Percentiles rank a stretch among this genome's conserved stretches.
Conservation (phyloP, 495 filamentous ascomycete genomes). For the Penicillium malachiteum region DNA sequence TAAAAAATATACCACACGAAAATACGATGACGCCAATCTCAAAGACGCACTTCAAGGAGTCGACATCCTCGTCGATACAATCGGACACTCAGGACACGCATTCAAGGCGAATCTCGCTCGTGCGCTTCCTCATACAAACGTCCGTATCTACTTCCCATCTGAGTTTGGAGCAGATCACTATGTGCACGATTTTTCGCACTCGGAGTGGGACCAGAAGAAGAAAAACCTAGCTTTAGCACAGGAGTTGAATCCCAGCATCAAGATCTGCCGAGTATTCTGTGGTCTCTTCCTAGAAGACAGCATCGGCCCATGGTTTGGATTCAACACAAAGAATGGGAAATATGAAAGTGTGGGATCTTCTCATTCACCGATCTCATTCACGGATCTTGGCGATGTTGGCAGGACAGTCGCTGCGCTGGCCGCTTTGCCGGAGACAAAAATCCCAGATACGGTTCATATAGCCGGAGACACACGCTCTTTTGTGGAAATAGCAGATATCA, state of each 20-base stretch:
- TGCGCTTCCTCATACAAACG: constrained; percentile 14
- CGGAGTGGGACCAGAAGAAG: constrained; percentile 31
- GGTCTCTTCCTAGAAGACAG: constrained; percentile 30
- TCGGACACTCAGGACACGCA: constrained; percentile 21
- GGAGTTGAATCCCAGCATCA: constrained; percentile 10
- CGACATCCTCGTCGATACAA: constrained; percentile 25
- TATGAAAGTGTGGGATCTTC: constrained; percentile 23
- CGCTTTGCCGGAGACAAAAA: constrained; percentile 2
- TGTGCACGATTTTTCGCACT: constrained; percentile 26
- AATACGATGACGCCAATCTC: constrained; percentile 20
- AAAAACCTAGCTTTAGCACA: constrained; percentile 15
- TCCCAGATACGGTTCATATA: constrained; percentile 23
- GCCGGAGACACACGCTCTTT: constrained; percentile 22
- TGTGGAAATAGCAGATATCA: constrained; percentile 19
- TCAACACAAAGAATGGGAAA: constrained; percentile 21
- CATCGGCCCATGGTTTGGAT: constrained; percentile 30
- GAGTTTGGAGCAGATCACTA: constrained; percentile 33
- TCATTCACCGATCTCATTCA: constrained; percentile 21
- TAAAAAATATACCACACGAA: constrained; percentile 12
- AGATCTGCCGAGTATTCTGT: constrained; percentile 28
- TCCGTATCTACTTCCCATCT: constrained; percentile 28
- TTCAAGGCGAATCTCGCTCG: constrained; percentile 24
- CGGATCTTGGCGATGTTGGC: constrained; percentile 19
- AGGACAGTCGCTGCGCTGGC: constrained; percentile 19
- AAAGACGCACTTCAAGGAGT: constrained; percentile 17